Percentiles rank a stretch among this genome's conserved stretches.
Conservation (phyloP, 148 eudicot species). For the Camellia japonica region DNA sequence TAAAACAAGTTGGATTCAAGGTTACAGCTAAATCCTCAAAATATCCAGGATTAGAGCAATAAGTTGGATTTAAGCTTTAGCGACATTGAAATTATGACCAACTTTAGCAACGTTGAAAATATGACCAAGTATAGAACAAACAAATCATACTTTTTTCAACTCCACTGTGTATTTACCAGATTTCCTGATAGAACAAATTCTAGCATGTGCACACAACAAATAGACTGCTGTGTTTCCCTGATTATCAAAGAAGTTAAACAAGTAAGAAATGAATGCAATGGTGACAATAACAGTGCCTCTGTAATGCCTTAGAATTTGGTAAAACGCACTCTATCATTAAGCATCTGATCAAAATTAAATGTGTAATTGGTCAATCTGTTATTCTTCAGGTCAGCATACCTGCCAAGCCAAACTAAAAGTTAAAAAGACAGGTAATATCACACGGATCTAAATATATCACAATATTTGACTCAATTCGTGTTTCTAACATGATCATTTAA, state of each 20-base stretch:
- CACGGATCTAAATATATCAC: not conserved
- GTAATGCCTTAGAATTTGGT: not conserved
- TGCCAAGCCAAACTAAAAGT: slow-evolving; percentile 28
- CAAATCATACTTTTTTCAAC: slow-evolving; percentile 56
- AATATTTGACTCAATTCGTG: not conserved
- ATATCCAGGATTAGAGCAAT: too few relatives aligned
- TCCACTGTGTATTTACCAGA: slow-evolving; percentile 86
- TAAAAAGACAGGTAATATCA: not conserved
- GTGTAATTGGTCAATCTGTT: slow-evolving; percentile 92
- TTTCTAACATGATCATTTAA: not conserved
- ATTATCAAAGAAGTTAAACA: slow-evolving; percentile 6
- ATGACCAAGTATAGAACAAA: too few relatives aligned
- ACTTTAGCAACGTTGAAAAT: too few relatives aligned
- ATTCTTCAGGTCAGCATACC: slow-evolving; percentile 97
- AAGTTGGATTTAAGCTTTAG: too few relatives aligned
- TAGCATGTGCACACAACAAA: slow-evolving; percentile 91
- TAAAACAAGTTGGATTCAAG: too few relatives aligned
- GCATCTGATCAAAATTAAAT: slow-evolving; percentile 90
- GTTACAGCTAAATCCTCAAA: too few relatives aligned
- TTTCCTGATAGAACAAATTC: slow-evolving; percentile 90
- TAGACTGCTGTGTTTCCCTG: slow-evolving; percentile 99
- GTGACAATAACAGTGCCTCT: not conserved
- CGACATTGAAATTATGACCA: too few relatives aligned
- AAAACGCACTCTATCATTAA: slow-evolving; percentile 69
- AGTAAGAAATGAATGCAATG: slow-evolving; percentile 2